These are phyloP conservation scores for Pilasporangium apinafurcum DNA, from an alignment of 352 stramenopile species.

Conservation along the genomic window DNA sequence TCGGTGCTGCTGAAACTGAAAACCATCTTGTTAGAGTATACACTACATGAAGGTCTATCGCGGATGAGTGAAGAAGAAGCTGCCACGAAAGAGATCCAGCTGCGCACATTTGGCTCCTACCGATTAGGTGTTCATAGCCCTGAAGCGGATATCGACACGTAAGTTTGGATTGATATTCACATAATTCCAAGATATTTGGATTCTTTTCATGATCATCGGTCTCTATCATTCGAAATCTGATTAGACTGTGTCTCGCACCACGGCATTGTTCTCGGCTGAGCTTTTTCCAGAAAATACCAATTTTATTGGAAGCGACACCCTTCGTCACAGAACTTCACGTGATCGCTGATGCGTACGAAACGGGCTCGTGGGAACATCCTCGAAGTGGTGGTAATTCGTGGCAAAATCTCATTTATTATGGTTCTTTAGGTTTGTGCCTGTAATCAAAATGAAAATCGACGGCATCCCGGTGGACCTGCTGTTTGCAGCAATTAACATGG, in stretches of 20 bases:
- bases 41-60: slow-evolving; percentile 49
- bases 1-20: slow-evolving; percentile 57
- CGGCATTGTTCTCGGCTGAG: slow-evolving; percentile 70
- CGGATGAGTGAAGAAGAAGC: slow-evolving; percentile 42
- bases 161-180: slow-evolving; percentile 1
- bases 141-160: slow-evolving; percentile 86
- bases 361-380: background rate
- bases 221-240: slow-evolving; percentile 1
- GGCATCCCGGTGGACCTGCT: slow-evolving; percentile 91
- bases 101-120: slow-evolving; percentile 92
- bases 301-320: slow-evolving; percentile 62
- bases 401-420: background rate
- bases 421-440: slow-evolving; percentile 64
- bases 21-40: slow-evolving; percentile 70
- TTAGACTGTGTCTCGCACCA: slow-evolving; percentile 77
- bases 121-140: slow-evolving; percentile 80
- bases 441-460: slow-evolving; percentile 93
- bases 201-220: no score
- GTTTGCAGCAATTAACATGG: slow-evolving; percentile 80
- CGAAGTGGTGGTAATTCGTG: background rate
- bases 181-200: background rate
- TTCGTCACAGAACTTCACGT: slow-evolving; percentile 71
- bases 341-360: slow-evolving; percentile 86
- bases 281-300: slow-evolving; percentile 86
- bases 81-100: slow-evolving; percentile 29